Base-by-base conservation (phyloP, 192 early-diverging fungal species). In the Coemansia sp. region DNA sequence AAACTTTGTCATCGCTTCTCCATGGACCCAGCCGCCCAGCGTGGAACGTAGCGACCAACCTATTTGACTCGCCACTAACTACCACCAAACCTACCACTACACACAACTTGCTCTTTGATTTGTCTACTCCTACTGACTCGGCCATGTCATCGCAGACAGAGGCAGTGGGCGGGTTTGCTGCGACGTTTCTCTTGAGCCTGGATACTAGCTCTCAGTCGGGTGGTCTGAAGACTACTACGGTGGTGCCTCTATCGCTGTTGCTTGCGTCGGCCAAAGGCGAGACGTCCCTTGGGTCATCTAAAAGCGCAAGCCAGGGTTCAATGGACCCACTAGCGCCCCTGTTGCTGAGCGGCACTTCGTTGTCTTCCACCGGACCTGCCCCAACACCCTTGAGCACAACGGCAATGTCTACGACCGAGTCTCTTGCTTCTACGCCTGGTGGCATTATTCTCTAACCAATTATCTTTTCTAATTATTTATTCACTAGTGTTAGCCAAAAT, bases 151-250 rank as follows among this genome's bases (percentile, higher is more conserved):
- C 55, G 13, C 24, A 10, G 35, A 55, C 13, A 51, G 18, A 40
- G 20, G 45, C 61, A 21, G 7, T 10, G 7, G 61, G 63, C 0
- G 78, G 78, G 0, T 81, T 75, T 67, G 73, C 78, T 1, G 70
- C 73, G 5, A 81, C 78, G 24, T 81, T 75, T 46, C 66, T 69
- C 18, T 45, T 81, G 37, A 60, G 69, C 3, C 60, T 81, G 35
- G 78, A 81, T 21, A 74, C 78, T 3, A 64, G 28, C 10, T 48
- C 71, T 0, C 60, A 60, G 48, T 34, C 56, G 2, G 23, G 14
- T 28, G 38, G 46, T 18, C 26, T 13, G 31, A 51, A 56, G 56
- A 45, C 71, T 0, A 74, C 77, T 23, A 74, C 72, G 14, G 72
- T 80, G 18, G 55, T 80, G 14, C 69, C 68, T 21, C 40, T 80